phyloP scores from a whole-genome alignment of 805 yeast genomes.

The Ogataea pini region DNA sequence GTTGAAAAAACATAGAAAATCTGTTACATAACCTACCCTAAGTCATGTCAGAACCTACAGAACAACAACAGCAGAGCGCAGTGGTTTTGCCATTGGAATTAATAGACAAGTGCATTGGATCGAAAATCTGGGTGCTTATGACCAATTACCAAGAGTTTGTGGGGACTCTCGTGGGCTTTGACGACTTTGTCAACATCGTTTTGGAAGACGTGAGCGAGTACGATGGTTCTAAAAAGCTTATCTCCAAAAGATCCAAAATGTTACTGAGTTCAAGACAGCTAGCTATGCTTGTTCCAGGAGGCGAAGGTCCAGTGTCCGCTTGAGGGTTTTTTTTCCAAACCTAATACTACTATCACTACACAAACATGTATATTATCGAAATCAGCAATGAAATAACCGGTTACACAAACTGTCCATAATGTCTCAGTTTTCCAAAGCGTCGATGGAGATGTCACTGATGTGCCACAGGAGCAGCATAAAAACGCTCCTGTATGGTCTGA shows the following conservation, averaged over 20 bases:
- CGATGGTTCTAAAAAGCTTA: constrained; percentile 42
- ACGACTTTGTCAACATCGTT: constrained; percentile 92
- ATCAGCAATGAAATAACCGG: background rate
- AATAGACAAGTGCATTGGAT: constrained; percentile 84
- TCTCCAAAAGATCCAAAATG: constrained; percentile 56
- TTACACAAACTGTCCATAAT: background rate
- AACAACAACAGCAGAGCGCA: constrained; percentile 7
- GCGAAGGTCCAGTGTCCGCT: constrained; percentile 35
- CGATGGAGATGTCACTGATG: constrained; percentile 57
- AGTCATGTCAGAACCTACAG: constrained; percentile 1
- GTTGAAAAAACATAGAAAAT: too few species aligned
- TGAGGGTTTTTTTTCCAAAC: background rate
- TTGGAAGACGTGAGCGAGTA: constrained; percentile 76
- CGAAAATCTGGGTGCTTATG: constrained; percentile 72
- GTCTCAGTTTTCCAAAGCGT: constrained; percentile 36
- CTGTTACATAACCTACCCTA: too few species aligned
- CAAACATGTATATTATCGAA: constrained; percentile 2
- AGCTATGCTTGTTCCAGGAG: constrained; percentile 63
- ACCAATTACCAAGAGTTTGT: constrained; percentile 68
- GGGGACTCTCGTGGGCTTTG: constrained; percentile 91
- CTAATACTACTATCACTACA: background rate
- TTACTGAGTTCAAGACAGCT: constrained; percentile 71
- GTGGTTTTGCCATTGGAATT: constrained; percentile 72
- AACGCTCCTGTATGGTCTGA: constrained; percentile 65
- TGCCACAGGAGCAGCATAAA: constrained; percentile 79